A percentile compares a stretch with the other conserved stretches of the same genome.
Conservation (phyloP, 371 early-diverging fungal species). For the Mucor piriformis region DNA sequence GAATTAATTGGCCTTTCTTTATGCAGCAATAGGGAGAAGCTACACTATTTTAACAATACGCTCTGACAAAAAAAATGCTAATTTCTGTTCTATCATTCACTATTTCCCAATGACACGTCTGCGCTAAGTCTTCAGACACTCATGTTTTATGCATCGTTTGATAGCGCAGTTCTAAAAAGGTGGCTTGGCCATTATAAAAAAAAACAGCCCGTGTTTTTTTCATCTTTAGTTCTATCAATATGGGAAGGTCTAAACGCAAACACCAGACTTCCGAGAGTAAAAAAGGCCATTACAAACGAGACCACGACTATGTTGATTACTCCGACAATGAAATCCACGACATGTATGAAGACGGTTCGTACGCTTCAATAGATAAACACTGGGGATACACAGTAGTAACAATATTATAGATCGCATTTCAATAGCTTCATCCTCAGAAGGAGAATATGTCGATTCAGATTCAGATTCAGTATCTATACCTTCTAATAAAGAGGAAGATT, state of each 20-base stretch:
- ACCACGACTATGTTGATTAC: constrained; percentile 5
- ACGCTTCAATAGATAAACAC: not conserved
- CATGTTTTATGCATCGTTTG: too few species aligned
- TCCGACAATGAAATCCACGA: not conserved
- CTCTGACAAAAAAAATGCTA: too few species aligned
- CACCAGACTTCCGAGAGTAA: not conserved
- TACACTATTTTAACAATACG: too few species aligned
- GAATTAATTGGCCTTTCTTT: too few species aligned
- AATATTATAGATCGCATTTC: constrained; percentile 3
- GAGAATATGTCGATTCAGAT: not conserved
- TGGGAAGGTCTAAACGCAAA: constrained; percentile 8
- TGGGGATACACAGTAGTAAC: not conserved
- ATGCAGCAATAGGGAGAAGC: too few species aligned
- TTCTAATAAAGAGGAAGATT: constrained; percentile 24
- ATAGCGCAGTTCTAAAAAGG: too few species aligned
- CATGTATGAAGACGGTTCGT: constrained; percentile 9
- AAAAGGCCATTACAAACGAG: constrained; percentile 9
- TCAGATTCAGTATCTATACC: not conserved
- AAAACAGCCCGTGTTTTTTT: too few species aligned
- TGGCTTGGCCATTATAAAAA: too few species aligned
- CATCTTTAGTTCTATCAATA: not conserved
- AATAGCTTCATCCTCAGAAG: constrained; percentile 1
- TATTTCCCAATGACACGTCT: too few species aligned
- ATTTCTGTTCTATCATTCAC: too few species aligned
- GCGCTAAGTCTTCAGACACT: too few species aligned